Base-by-base conservation (phyloP, 2,329 filamentous ascomycete genomes). In the Penicillium sp. region DNA sequence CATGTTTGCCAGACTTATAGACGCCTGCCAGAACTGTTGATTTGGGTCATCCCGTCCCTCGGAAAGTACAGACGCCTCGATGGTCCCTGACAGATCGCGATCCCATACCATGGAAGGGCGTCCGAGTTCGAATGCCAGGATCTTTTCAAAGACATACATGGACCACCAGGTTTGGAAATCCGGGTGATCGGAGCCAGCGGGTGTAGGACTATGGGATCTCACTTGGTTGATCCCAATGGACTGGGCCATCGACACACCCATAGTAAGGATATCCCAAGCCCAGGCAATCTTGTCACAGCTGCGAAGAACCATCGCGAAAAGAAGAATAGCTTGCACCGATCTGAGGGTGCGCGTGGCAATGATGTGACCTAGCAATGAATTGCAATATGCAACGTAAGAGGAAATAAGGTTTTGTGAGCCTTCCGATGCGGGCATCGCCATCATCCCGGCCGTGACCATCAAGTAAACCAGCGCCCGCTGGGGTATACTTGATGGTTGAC, bases 201-300 rank as follows among this genome's bases (percentile, higher is more conserved):
- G 27, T 22, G 35, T 13, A 13, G 18, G 19, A 10, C 18, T 39
- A 18, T 9, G 24, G 7, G 37, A 6, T 13, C 19, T 22, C 6
- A 41, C 10, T 55, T 53, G 49, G 14, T 59, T 59, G 9, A 61
- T 47, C 2, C 56, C 59, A 19, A 61, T 44, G 2, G 59, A 61
- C 37, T 61, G 55, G 1, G 59, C 56, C 52, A 61, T 55, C 6
- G 59, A 61, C 2, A 55, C 52, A 1, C 51, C 56, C 52, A 55
- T 58, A 4, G 55, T 43, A 16, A 60, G 58, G 11, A 60, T n/a
- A 43, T 60, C 58, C 58, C 58, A 60, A 13, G 58, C 58, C 58
- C 58, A 60, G 3, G 55, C 44, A 19, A 58, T 39, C 19, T 41
- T 60, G 33, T 60, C 58, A n/a, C 58, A 60, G 33, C 58, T 51